Conservation (phyloP, 768 basidiomycete species). For the Auriscalpium orientale region DNA sequence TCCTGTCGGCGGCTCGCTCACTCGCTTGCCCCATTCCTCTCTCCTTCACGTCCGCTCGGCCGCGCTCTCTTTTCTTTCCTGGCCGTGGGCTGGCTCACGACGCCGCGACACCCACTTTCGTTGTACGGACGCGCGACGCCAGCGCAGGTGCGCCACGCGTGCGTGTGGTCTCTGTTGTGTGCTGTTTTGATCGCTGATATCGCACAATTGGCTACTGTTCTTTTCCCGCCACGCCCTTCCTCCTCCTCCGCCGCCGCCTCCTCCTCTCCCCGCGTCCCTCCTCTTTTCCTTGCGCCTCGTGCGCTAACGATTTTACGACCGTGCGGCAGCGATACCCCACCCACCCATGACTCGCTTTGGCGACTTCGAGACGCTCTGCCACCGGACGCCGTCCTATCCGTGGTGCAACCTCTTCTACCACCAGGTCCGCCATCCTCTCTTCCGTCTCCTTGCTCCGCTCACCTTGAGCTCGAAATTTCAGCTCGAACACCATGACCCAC, state of each 20-base stretch:
- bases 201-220: background rate
- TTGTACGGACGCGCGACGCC: background rate
- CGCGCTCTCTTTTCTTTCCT: no score
- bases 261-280: background rate
- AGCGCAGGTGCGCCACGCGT: background rate
- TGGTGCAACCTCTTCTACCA: conserved; percentile 95
- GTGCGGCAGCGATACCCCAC: background rate
- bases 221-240: background rate
- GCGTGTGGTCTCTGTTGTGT: background rate
- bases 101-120: no score
- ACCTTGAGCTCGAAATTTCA: conserved; percentile 9
- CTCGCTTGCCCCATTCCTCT: no score
- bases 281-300: background rate
- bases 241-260: background rate
- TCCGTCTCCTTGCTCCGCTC: background rate
- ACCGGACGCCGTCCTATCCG: conserved; percentile 67
- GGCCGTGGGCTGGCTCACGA: no score
- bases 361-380: conserved; percentile 64
- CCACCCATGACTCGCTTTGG: conserved; percentile 54
- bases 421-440: conserved; percentile 45
- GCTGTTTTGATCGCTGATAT: background rate
- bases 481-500: conserved; percentile 24
- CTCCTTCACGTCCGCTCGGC: no score
- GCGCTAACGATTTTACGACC: background rate
- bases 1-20: no score